These are phyloP conservation scores for Eutypa lata DNA, from an alignment of 2,329 filamentous ascomycete genomes.

Conservation along the genomic window DNA sequence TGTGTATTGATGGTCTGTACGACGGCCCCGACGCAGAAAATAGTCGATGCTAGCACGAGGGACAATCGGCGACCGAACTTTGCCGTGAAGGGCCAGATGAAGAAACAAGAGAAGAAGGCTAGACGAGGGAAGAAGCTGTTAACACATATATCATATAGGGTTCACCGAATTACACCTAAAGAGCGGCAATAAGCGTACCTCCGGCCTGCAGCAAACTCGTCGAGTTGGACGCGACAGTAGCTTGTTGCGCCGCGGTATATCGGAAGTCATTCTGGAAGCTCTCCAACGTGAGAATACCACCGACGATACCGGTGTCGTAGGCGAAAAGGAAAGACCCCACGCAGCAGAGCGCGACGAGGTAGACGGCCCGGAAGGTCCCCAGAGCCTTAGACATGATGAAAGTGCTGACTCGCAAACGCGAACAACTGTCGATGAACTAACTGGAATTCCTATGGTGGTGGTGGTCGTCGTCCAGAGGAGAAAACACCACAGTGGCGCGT, in stretches of 20 bases:
- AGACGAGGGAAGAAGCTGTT: background rate
- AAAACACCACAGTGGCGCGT: too few species aligned
- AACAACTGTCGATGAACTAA: background rate
- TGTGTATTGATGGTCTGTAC: constrained; percentile 41
- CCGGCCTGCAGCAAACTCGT: constrained; percentile 36
- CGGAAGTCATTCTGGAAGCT: constrained; percentile 34
- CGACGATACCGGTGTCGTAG: constrained; percentile 37
- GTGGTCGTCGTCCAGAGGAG: too few species aligned
- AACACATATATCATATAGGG: background rate
- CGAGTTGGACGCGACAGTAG: constrained; percentile 32
- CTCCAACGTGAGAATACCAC: constrained; percentile 33
- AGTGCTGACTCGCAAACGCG: background rate
- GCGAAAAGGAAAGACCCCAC: constrained; percentile 36
- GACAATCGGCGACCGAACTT: constrained; percentile 26
- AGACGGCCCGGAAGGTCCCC: constrained; percentile 33
- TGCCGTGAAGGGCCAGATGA: constrained; percentile 30
- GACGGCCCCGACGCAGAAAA: constrained; percentile 40
- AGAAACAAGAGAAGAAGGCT: constrained; percentile 31
- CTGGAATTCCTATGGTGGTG: background rate
- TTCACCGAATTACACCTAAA: too few species aligned
- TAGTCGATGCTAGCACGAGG: constrained; percentile 36
- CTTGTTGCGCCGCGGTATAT: constrained; percentile 20
- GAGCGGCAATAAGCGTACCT: too few species aligned
- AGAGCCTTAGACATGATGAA: constrained; percentile 10
- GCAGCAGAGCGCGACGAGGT: constrained; percentile 32